Base-by-base conservation (phyloP, 2,329 filamentous ascomycete species). In the Sphaerulina populicola region DNA sequence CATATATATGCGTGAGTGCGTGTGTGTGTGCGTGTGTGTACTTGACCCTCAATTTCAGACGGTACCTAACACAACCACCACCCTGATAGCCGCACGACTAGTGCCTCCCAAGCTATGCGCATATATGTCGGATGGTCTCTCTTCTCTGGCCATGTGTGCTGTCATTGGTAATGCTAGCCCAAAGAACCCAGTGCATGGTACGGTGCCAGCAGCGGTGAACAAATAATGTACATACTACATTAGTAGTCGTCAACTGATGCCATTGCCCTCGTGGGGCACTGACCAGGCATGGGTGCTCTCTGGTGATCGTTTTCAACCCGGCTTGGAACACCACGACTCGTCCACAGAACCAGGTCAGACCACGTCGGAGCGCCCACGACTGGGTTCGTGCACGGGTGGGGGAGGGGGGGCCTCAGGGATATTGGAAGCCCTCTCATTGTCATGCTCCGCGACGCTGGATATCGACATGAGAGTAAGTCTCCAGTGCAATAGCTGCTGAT, bases 311-410 rank as follows among this genome's bases (percentile, higher is more conserved):
- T 27, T 27, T 27, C 23, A 27, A 6, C 15, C 18, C 6, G 15
- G 10, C 8, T 7, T 12, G 11, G 12, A 8, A 23, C 39, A 23
- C 15, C 39, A 41, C 15, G 18, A 21, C 3, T 41, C 12, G 39
- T 23, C 8, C 39, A 41, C 11, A 7, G 44, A 10, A 29, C 36
- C 21, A 47, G 38, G 44, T 40, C 44, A 47, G 21, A 38, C 44
- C 44, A 47, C 44, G n/a, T 10, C 36, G 8, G 44, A 47, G 38
- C 35, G n/a, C 38, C 36, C n/a, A 47, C 18, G 18, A 18, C 33
- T 36, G 23, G n/a, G 27, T 23, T 36, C 36, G 35, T 31, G 36
- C 23, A 36, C 44, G 31, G 9, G 44, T 27, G 23, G 23, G 23
- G 5, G 23, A 7, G 2, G 23, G 23, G 23, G 23, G 23, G 23